Base-by-base conservation (phyloP, 495 filamentous ascomycete genomes). In the Tuber aestivum region DNA sequence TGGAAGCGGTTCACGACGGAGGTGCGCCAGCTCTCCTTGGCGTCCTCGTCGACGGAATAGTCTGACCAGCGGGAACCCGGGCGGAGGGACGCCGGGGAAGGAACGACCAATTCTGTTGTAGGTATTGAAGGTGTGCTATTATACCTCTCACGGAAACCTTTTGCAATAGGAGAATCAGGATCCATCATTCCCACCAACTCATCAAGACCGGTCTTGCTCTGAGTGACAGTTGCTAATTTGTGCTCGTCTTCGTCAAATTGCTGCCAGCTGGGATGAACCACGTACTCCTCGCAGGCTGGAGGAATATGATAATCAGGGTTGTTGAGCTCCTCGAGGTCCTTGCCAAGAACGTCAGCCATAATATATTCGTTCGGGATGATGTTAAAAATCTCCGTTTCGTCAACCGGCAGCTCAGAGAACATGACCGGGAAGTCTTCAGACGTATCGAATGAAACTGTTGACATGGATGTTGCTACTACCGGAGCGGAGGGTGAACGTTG, bases 31-130 rank as follows among this genome's bases (percentile, higher is more conserved):
- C 45, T n/a, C 32, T 79, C 76, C 21, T 72, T 75, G 4, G 72
- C 35, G 21, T 70, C 70, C 1, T 75, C 70, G 42, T 77, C 61
- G 41, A 79, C 78, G 5, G 77, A 79, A 73, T 79, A 79, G 40
- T 79, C 78, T 37, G 76, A 79, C 78, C 78, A 79, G 4, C 78
- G 50, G 27, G 76, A 79, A 20, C 71, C 50, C 2, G 73, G 76
- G 5, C 73, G 72, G 27, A 78, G 18, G 23, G 35, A 69, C 21
- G 76, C 72, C 35, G 68, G 76, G 20, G 70, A 72, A 18, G 70
- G 73, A 18, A 75, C 41, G 14, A 70, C 76, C 3, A 38, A 35
- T 56, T 71, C 73, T 21, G 74, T 69, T 4, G 27, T 74, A 5
- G 74, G 69, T 12, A 41, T 76, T n/a, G 70, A 40, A 27, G 70